Base-by-base conservation (phyloP, 352 stramenopile species). In the Peronospora farinosa region DNA sequence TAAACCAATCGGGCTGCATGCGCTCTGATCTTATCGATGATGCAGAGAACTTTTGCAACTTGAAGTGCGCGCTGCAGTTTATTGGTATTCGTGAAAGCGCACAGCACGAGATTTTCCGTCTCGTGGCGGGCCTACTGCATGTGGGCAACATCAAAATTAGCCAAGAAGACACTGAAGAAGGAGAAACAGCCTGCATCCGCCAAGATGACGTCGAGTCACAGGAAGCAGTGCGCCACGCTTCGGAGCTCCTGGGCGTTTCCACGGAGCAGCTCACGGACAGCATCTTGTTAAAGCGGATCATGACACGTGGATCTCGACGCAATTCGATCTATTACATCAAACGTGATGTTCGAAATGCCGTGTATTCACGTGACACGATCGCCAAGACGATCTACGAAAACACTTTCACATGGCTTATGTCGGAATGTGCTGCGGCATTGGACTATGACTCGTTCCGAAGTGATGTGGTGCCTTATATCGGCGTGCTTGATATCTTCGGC, bases 401-500 rank as follows among this genome's bases (percentile, higher is more conserved):
- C 42, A 76, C 87, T 5, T 96, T 96, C 45, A 88, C 78, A 17
- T 94, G 82, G 80, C 72, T 96, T 23, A 94, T 96, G 74, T 67
- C 70, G 32, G 78, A 90, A 49, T 95, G 83, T 21, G 82, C 79
- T 27, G 79, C 59, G 3, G 75, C 80, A 7, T 52, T 94, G 32
- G 79, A 92, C 54, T 87, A 91, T 60, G 74, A 90, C 68, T 69
- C 91, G 60, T 73, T 80, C 43, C 79, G 81, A 25, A 84, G 72
- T 42, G 79, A 89, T 44, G 80, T 89, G 36, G 67, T 90, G 25
- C 79, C 85, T 28, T 87, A 95, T 75, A 95, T 96, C 51, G 85
- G 84, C 12, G 83, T 96, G 21, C 69, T 96, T 16, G 88, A 96
- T 67, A 96, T 96, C 40, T 96, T 96, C 53, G 88, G 88, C 12